Evolutionary conservation across 345 rosid species (phyloP).

Genomic region (Syzygium aqueum): DNA sequence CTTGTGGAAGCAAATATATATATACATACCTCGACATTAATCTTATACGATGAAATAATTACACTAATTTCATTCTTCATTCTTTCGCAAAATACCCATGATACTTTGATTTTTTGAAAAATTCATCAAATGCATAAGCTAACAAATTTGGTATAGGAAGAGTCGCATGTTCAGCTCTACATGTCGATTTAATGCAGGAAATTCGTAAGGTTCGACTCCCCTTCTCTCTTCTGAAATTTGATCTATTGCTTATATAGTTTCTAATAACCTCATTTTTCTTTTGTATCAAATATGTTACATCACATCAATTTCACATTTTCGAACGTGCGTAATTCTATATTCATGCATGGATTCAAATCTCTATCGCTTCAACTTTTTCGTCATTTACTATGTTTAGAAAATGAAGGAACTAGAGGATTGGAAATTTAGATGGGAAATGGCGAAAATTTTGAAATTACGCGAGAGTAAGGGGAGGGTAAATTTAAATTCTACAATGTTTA

Average conservation of each 20-base stretch:
- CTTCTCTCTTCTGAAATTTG: background rate
- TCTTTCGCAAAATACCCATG: background rate
- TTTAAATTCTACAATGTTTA: background rate
- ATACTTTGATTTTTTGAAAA: background rate
- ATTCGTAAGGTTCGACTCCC: background rate
- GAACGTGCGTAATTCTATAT: fast-evolving
- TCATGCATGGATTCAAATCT: background rate
- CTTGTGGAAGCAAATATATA: background rate
- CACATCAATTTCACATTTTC: background rate
- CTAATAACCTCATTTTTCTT: background rate
- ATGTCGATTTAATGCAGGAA: background rate
- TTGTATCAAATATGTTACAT: background rate
- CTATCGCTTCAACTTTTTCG: fast-evolving
- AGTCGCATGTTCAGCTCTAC: background rate
- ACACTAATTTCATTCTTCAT: background rate
- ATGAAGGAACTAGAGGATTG: background rate
- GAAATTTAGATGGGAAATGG: background rate
- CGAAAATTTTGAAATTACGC: background rate
- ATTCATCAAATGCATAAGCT: background rate
- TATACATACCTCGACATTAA: background rate
- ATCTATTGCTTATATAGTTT: background rate
- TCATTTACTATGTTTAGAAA: background rate
- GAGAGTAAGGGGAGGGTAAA: background rate
- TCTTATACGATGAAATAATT: background rate
- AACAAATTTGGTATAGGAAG: background rate